Evolutionary conservation across 2,329 filamentous ascomycete species (phyloP), one percentile per base, ranked within the genome.

Genomic region (Trichoderma semiorbis): DNA sequence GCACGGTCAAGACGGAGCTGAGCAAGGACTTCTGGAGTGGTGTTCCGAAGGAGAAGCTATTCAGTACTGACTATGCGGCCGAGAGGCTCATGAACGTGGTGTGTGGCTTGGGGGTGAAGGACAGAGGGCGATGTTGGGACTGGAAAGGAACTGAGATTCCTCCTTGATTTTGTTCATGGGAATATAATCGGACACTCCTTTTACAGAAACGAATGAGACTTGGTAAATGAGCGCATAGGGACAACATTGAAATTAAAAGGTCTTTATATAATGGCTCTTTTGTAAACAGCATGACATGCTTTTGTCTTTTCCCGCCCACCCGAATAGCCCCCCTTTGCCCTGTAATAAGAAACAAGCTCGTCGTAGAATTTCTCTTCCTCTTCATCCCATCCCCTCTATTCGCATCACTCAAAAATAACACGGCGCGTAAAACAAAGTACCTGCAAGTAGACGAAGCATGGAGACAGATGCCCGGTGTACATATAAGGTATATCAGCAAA

Each of bases 1-100:
- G 93, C 3, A 96, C 93, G 1, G 93, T 96, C 63, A 90, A 87
- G 83, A 96, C 93, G 65, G 90, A 87, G 11, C 82, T 97, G 73
- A 93, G 90, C 74, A 86, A 84, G 76, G 89, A 90, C 57, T 96
- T 93, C 78, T 95, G 92, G 93, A 83, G 78, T 0, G 88, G 85
- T 53, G 89, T 92, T 55, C 84, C 84, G 60, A 84, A 87, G 75
- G 84, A 78, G 1, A 90, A 91, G 80, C 81, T 96, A 75, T 90
- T 95, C 75, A 88, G 85, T 72, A 85, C 89, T 1, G 89, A 91
- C 73, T 90, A 87, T 77, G 89, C 91, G 24, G 92, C 88, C 0
- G 87, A 88, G 82, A 87, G 85, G 78, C 81, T 96, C 81, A 79
- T 91, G 30, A 83, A 86, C 39, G 88, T 95, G 8, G 80, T 91